These are phyloP conservation scores for Corymbia maculata DNA, from an alignment of 345 rosid species.

Conservation along the genomic window DNA sequence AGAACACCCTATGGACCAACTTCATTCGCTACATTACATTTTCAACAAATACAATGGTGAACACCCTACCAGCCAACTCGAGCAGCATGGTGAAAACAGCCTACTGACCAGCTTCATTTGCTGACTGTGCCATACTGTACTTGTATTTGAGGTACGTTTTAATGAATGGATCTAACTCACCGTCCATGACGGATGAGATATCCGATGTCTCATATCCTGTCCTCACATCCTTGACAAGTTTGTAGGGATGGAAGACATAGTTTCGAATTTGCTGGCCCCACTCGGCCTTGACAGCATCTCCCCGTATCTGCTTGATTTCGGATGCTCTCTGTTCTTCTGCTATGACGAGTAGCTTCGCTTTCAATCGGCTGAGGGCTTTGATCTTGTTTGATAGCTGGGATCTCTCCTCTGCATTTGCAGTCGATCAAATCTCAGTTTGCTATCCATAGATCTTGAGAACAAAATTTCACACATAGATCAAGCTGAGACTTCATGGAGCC, in stretches of 20 bases:
- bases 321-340: conserved; percentile 90
- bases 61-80: neutral
- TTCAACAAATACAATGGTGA: neutral
- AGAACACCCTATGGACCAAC: neutral
- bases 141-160: conserved; percentile 88
- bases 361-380: conserved; percentile 70
- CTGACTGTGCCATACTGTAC: conserved; percentile 35
- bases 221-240: conserved; percentile 86
- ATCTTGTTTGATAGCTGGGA: conserved; percentile 79
- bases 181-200: conserved; percentile 86
- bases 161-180: conserved; percentile 80
- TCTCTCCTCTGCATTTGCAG: conserved; percentile 65
- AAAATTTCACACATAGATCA: neutral
- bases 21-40: neutral
- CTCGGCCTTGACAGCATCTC: conserved; percentile 91
- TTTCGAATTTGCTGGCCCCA: conserved; percentile 98
- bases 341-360: conserved; percentile 82
- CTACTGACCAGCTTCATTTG: neutral
- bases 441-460: neutral
- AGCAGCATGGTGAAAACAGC: neutral
- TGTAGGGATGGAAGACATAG: conserved; percentile 95
- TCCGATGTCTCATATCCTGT: conserved; percentile 77
- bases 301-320: conserved; percentile 86
- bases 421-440: neutral
- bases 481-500: neutral